phyloP scores from a whole-genome alignment of 1,284 basidiomycete genomes.

The Microbotryum silenes-acaulis region DNA sequence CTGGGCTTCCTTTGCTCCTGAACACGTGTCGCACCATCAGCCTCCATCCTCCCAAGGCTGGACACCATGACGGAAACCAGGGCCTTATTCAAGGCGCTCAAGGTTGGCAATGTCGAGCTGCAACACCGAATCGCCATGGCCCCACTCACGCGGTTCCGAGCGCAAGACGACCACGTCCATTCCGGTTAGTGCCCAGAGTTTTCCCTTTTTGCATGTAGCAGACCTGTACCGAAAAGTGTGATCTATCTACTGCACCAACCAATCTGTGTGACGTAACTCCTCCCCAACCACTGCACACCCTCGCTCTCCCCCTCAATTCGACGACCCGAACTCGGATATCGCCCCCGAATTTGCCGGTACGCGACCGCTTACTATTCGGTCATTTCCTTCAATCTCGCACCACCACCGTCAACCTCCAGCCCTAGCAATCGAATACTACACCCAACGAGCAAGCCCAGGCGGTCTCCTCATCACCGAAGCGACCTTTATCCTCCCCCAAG shows the following conservation, averaged over 20 bases:
- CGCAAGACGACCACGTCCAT: slow-evolving; percentile 28
- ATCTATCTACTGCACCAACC: too few relatives aligned
- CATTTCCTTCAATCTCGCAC: too few relatives aligned
- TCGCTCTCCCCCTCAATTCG: background rate
- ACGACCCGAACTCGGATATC: background rate
- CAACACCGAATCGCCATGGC: slow-evolving; percentile 49
- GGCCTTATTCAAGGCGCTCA: slow-evolving; percentile 46
- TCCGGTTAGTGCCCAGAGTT: background rate
- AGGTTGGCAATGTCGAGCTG: slow-evolving; percentile 45
- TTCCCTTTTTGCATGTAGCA: too few relatives aligned
- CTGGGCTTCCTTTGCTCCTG: too few relatives aligned
- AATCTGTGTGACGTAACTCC: too few relatives aligned
- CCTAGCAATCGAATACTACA: slow-evolving; percentile 43
- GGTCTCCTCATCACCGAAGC: slow-evolving; percentile 50
- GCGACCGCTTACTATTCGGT: too few relatives aligned
- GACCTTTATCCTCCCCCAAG: slow-evolving; percentile 42
- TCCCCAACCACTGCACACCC: background rate
- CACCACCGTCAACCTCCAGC: background rate
- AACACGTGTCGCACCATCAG: too few relatives aligned
- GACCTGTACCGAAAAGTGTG: background rate
- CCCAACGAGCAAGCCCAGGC: slow-evolving; percentile 47
- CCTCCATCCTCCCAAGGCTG: too few relatives aligned
- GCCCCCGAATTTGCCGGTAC: too few relatives aligned
- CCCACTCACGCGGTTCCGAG: slow-evolving; percentile 47
- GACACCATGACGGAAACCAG: background rate